Base-by-base conservation (phyloP, 2,329 filamentous ascomycete species). In the Zopfia rhizophila region DNA sequence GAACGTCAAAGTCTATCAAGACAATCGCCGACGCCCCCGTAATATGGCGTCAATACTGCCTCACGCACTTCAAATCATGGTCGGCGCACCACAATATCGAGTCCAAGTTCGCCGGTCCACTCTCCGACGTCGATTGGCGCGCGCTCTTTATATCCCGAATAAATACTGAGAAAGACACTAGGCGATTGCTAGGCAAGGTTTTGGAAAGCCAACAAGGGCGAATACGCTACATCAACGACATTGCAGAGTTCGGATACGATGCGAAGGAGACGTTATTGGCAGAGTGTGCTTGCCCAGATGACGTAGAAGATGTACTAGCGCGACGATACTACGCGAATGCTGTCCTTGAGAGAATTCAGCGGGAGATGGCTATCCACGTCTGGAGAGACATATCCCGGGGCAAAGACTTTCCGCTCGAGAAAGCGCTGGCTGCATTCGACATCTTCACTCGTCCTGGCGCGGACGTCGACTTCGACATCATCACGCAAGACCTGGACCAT, bases 41-140 rank as follows among this genome's bases (percentile, higher is more conserved):
- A 18, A 78, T 97, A 40, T 97, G 94, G 93, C 86, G 85, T 53
- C 74, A 82, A 60, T 84, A 93, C 66, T 97, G 94, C 70, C 72
- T 75, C 42, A 72, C 73, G 24, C 76, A 78, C 44, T 97, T 91
- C 75, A 80, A 72, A 43, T 90, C 86, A 71, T 99, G 94, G 94
- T 80, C 88, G 48, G 70, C 79, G 19, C 60, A 56, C 41, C 70
- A 72, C 51, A 41, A 63, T 44, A 63, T 73, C 16, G 38, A 52
- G 7, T 52, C 40, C 60, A 73, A 68, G 45, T 58, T 66, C 32
- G 68, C 63, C 11, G 72, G 74, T 19, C 76, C 75, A 3, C 79
- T 82, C 6, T 77, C 78, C 8, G 74, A 80, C 7, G 83, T 88
- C 16, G 76, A 88, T 58, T 99, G 94, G 94, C 92, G 88, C 70